These are phyloP conservation scores for Neurospora intermedia DNA, from an alignment of 495 filamentous ascomycete species.

Conservation along the genomic window DNA sequence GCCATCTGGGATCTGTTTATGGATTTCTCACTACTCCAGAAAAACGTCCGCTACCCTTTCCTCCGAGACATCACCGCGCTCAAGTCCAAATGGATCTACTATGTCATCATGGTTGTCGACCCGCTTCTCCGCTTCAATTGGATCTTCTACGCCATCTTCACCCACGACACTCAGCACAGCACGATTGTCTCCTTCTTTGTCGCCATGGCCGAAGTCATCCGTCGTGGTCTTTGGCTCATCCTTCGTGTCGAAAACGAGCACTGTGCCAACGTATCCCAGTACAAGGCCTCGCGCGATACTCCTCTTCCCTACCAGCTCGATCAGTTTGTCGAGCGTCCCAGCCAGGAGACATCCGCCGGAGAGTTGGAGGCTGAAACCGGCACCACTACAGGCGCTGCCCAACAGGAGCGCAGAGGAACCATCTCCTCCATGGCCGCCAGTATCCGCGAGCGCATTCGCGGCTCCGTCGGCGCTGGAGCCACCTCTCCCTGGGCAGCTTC, in stretches of 20 bases:
- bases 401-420: not conserved
- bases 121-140: conserved; percentile 88
- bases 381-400: not conserved
- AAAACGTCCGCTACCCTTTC: conserved; percentile 54
- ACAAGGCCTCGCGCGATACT: conserved; percentile 72
- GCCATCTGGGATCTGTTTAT: conserved; percentile 93
- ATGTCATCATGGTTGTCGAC: conserved; percentile 71
- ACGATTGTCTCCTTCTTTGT: conserved; percentile 68
- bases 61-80: conserved; percentile 74
- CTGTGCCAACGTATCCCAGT: conserved; percentile 73
- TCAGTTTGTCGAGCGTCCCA: conserved; percentile 19
- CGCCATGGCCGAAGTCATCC: conserved; percentile 61
- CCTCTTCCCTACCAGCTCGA: conserved; percentile 68
- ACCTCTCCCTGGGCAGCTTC: not conserved
- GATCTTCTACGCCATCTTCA: conserved; percentile 87
- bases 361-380: not conserved
- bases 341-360: conserved; percentile 6
- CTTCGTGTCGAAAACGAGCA: conserved; percentile 97
- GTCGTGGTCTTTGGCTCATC: conserved; percentile 79
- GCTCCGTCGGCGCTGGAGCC: not conserved
- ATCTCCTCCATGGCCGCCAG: not conserved
- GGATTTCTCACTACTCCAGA: conserved; percentile 84
- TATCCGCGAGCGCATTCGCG: not conserved
- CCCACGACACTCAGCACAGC: conserved; percentile 66
- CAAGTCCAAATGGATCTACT: conserved; percentile 71